Evolutionary conservation across 805 yeast genomes (phyloP), one percentile per base, ranked within the genome.

Genomic region (Torulaspora indica): DNA sequence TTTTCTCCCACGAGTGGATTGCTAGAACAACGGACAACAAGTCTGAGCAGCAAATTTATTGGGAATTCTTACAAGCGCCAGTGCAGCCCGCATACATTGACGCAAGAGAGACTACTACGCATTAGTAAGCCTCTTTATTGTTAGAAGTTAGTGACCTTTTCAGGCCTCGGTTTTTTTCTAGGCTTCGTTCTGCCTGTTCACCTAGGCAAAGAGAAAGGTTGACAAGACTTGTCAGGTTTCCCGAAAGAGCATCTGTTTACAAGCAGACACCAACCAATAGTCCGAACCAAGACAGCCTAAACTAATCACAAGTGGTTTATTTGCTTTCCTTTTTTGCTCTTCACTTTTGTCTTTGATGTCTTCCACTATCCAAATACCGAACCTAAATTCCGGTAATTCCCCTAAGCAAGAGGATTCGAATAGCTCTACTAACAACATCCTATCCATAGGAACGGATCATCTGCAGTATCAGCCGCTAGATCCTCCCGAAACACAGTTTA

Each of bases 401-500:
- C 53, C 57, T 41, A 52, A 47, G 41, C 53, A 49, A 45, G 56
- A 55, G 47, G 55, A 53, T 41, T 43, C 52, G 20, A 48, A 38
- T 37, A 38, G 30, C 40, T 27, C 43, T 43, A 47, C 55, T 39
- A 52, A 46, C 50, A 49, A 43, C 38, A 40, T 50, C 8, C 45
- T 48, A 31, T 48, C 45, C 18, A 37, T 47, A 27, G 42, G 51
- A 17, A 57, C 54, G 40, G 61, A 57, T 29, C 55, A 55, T 17
- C 38, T 59, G 42, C 58, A 57, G 32, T 59, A 54, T 28, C 62
- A 57, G 29, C 58, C 52, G 32, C 35, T 52, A 10, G 57, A 57
- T 12, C 50, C 49, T 27, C 27, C 53, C 33, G 54, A 53, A 31
- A 38, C 43, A 4, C 56, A 52, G 35, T 49, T 40, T 38, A 45